These are phyloP conservation scores for Mortierella sp. DNA, from an alignment of 371 early-diverging fungal species.

Conservation along the genomic window DNA sequence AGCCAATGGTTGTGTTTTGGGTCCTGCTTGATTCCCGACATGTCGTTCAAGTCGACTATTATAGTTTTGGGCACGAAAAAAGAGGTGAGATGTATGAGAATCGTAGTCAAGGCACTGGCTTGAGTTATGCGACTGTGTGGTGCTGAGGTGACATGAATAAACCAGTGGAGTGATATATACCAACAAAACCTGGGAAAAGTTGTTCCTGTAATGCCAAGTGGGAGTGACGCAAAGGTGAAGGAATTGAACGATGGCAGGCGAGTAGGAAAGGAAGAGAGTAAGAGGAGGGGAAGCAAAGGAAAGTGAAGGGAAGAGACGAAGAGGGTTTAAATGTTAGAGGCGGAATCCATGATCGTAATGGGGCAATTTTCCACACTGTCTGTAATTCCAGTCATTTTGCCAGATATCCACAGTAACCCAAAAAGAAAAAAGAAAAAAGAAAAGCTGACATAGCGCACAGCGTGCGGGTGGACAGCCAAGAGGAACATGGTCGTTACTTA, in stretches of 20 bases:
- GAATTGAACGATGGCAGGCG: background rate
- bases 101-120: background rate
- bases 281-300: background rate
- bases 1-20: conserved; percentile 21
- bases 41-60: conserved; percentile 36
- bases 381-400: background rate
- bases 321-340: background rate
- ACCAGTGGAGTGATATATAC: conserved; percentile 4
- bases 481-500: background rate
- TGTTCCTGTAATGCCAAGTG: background rate
- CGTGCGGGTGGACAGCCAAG: background rate
- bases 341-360: background rate
- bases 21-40: conserved; percentile 40
- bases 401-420: background rate
- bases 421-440: background rate
- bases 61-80: background rate
- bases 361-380: too few relatives aligned
- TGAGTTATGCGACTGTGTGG: background rate
- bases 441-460: background rate
- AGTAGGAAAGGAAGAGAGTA: background rate
- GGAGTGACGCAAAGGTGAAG: background rate
- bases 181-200: conserved; percentile 26
- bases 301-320: background rate
- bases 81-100: background rate
- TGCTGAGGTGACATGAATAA: background rate